phyloP scores from a whole-genome alignment of 2,329 filamentous ascomycete genomes.

The Mycosphaerella arachidis region DNA sequence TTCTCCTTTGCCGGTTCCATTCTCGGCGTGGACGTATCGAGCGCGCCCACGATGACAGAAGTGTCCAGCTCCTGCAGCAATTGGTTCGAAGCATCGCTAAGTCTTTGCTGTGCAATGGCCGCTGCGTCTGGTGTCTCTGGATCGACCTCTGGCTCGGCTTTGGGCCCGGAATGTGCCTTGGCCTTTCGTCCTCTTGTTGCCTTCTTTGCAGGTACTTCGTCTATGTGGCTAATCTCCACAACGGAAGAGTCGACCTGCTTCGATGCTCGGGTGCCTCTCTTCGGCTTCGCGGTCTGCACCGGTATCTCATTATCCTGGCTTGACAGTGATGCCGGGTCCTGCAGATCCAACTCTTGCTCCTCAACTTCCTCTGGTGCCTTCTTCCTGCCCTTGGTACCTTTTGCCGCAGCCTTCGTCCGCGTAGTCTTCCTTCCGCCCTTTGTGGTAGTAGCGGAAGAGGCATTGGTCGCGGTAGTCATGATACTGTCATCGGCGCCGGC shows the following conservation, averaged over 20 bases:
- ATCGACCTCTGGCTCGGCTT: conserved; percentile 16
- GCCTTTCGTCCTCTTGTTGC: conserved; percentile 27
- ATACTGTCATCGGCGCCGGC: conserved; percentile 53
- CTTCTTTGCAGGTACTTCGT: conserved; percentile 27
- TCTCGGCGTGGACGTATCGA: conserved; percentile 27
- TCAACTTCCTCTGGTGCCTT: conserved; percentile 11
- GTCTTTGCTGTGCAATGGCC: conserved; percentile 11
- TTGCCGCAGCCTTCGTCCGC: conserved; percentile 40
- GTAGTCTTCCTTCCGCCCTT: conserved; percentile 31
- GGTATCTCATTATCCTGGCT: conserved; percentile 12
- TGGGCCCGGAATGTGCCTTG: conserved; percentile 28
- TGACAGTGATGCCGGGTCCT: conserved; percentile 9
- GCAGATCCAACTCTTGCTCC: background rate
- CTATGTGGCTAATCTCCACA: conserved; percentile 24
- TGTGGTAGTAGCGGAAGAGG: conserved; percentile 29
- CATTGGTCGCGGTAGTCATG: conserved; percentile 44
- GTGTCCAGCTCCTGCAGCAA: conserved; percentile 32
- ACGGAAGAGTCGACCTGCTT: conserved; percentile 30
- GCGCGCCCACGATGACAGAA: conserved; percentile 22
- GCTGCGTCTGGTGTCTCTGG: conserved; percentile 16
- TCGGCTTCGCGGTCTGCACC: conserved; percentile 12
- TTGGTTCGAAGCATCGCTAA: conserved; percentile 28
- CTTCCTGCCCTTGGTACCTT: conserved; percentile 41
- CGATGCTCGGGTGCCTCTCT: conserved; percentile 23
- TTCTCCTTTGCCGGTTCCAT: conserved; percentile 20